These are phyloP conservation scores for Colletotrichum tofieldiae DNA, from an alignment of 2,329 filamentous ascomycete genomes.

Conservation along the genomic window DNA sequence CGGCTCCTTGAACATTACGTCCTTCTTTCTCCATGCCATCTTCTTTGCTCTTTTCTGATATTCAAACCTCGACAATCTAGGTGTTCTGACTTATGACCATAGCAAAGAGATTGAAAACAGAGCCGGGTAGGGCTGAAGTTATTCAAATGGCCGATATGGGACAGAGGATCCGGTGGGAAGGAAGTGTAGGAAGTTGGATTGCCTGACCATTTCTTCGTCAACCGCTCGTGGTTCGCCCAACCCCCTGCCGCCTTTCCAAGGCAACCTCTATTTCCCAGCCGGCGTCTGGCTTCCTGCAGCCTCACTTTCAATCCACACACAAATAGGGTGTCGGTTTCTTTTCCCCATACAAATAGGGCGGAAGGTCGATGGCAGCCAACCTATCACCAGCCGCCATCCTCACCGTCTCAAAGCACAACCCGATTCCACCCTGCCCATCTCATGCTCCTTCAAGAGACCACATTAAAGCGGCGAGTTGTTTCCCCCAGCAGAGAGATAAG, in stretches of 20 bases:
- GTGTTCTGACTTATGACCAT: no score
- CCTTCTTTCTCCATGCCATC: not conserved
- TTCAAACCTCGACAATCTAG: no score
- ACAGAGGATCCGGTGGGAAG: not conserved
- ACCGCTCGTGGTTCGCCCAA: not conserved
- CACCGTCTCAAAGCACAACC: not conserved
- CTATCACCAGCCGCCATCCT: constrained; percentile 35
- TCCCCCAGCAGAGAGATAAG: constrained; percentile 15
- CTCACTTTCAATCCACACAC: not conserved
- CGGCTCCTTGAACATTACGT: not conserved
- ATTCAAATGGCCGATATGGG: no score
- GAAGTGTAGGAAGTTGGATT: not conserved
- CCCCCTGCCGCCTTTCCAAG: not conserved
- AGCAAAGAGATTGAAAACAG: no score
- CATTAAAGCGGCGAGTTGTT: constrained; percentile 16
- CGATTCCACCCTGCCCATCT: not conserved
- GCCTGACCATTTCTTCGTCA: no score
- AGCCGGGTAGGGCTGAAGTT: no score
- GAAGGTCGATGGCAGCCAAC: constrained; percentile 35
- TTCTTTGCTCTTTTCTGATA: not conserved
- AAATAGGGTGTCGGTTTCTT: constrained; percentile 10
- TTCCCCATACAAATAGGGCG: constrained; percentile 38
- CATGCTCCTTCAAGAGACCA: not conserved
- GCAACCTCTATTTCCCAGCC: not conserved
- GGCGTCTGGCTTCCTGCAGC: not conserved